Evolutionary conservation across 1,284 basidiomycete genomes (phyloP).

Genomic region (Heterobasidion parviporum): DNA sequence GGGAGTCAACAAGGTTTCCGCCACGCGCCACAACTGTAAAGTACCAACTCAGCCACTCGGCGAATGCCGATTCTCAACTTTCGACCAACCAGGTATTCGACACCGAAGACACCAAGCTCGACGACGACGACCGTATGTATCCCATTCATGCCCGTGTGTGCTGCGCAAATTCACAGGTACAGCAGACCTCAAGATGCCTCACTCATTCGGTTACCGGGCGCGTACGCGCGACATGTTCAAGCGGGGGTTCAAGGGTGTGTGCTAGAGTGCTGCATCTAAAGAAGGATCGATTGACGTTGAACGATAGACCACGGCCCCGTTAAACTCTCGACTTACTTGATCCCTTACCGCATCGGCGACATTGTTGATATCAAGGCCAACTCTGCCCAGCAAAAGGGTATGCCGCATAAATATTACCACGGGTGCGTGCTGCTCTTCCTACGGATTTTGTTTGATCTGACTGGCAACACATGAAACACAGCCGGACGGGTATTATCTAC

Average conservation of each 20-base stretch:
- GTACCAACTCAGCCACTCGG: conserved; percentile 26
- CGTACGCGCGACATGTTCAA: conserved; percentile 99
- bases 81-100: conserved; percentile 13
- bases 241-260: conserved; percentile 89
- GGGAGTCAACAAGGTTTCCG: conserved; percentile 17
- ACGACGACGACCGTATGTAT: conserved; percentile 28
- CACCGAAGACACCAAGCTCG: conserved; percentile 23
- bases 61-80: conserved; percentile 13
- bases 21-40: conserved; percentile 35
- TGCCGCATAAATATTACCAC: conserved; percentile 98
- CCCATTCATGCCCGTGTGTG: conserved; percentile 16
- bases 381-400: conserved; percentile 98
- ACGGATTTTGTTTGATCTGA: conserved; percentile 1
- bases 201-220: conserved; percentile 99
- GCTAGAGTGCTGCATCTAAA: background rate
- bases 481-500: conserved; percentile 96
- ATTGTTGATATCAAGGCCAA: conserved; percentile 99
- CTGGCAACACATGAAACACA: conserved; percentile 20
- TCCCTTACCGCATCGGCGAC: conserved; percentile 92
- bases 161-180: conserved; percentile 11
- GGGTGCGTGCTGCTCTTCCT: conserved; percentile 44
- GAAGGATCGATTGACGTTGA: conserved; percentile 5
- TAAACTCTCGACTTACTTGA: conserved; percentile 89
- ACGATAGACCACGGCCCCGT: conserved; percentile 81
- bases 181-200: conserved; percentile 83